Evolutionary conservation across 495 filamentous ascomycete species (phyloP).

Genomic region (Tuber aestivum): DNA sequence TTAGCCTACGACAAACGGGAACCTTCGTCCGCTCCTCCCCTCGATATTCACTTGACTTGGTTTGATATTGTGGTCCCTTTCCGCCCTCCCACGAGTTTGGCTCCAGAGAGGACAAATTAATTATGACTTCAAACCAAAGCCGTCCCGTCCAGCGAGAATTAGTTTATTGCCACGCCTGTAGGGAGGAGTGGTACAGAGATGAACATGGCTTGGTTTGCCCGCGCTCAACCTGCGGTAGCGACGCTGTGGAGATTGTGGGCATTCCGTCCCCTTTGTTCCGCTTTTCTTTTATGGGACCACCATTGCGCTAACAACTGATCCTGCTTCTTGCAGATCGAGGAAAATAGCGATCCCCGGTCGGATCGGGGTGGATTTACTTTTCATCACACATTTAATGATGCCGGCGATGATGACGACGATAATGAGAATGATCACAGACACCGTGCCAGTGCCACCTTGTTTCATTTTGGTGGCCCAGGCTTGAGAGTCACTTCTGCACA

Average conservation of each 20-base stretch:
- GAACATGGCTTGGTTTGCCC: slow-evolving; percentile 66
- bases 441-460: slow-evolving; percentile 24
- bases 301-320: slow-evolving; percentile 5
- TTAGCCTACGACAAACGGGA: background rate
- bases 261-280: slow-evolving; percentile 6
- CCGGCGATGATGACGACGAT: slow-evolving; percentile 33
- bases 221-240: slow-evolving; percentile 55
- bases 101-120: slow-evolving; percentile 2
- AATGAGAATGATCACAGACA: slow-evolving; percentile 19
- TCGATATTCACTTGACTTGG: background rate
- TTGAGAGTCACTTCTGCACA: slow-evolving; percentile 32
- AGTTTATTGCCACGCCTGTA: slow-evolving; percentile 75
- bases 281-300: background rate
- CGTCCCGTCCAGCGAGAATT: slow-evolving; percentile 52
- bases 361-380: slow-evolving; percentile 44
- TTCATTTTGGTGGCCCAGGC: slow-evolving; percentile 41
- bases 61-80: background rate
- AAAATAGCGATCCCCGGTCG: slow-evolving; percentile 39
- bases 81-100: background rate
- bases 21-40: background rate
- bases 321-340: slow-evolving; percentile 31
- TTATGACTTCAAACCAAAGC: slow-evolving; percentile 36
- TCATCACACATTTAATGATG: slow-evolving; percentile 43
- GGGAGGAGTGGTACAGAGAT: slow-evolving; percentile 69
- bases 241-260: slow-evolving; percentile 78